Evolutionary conservation across 148 eudicot genomes (phyloP).

Genomic region (Arbutus unedo): DNA sequence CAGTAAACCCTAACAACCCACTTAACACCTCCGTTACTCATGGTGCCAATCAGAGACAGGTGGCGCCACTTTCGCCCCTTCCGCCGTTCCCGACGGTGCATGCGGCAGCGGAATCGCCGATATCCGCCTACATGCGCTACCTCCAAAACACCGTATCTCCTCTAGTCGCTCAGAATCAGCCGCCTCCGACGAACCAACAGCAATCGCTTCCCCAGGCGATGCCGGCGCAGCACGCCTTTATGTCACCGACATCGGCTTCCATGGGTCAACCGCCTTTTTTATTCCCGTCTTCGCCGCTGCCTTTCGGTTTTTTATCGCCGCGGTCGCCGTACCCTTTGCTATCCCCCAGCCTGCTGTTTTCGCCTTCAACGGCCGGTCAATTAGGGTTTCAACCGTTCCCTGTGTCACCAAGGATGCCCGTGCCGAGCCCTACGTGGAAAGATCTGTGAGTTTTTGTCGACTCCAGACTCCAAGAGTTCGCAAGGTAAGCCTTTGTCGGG

Average conservation of each 20-base stretch:
- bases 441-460: conserved; percentile 19
- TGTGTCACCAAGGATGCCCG: conserved; percentile 53
- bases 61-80: conserved; percentile 55
- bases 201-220: conserved; percentile 12
- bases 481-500: conserved; percentile 25
- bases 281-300: conserved; percentile 42
- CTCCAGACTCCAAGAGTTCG: neutral
- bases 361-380: conserved; percentile 47
- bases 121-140: conserved; percentile 85
- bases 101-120: conserved; percentile 88
- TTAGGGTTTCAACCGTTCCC: conserved; percentile 64
- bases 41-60: conserved; percentile 14
- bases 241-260: conserved; percentile 2
- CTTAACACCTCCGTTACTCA: neutral
- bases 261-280: conserved; percentile 9
- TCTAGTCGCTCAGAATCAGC: conserved; percentile 6
- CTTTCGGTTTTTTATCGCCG: conserved; percentile 72
- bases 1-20: conserved; percentile 8
- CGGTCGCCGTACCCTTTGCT: conserved; percentile 50
- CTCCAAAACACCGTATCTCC: conserved; percentile 36
- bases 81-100: conserved; percentile 86
- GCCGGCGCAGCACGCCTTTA: neutral
- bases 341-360: conserved; percentile 42
- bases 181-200: conserved; percentile 6
- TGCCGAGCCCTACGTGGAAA: conserved; percentile 72